A percentile compares a stretch with the other conserved stretches of the same genome.
Evolutionary conservation across 2,329 filamentous ascomycete genomes (phyloP).

Genomic region (Colletotrichum tropicicola): DNA sequence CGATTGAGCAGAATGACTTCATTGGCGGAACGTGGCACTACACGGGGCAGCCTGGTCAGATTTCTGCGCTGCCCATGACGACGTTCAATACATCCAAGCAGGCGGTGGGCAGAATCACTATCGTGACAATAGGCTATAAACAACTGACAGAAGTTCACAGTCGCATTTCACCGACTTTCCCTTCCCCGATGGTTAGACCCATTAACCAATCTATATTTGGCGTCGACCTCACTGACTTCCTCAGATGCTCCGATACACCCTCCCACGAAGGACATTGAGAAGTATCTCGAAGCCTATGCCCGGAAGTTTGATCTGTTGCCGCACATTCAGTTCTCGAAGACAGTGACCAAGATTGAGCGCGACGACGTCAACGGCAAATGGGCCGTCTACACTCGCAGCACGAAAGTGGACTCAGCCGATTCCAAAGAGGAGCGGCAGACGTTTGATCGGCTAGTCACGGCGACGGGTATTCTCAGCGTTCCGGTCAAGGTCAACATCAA

Average conservation of each 20-base stretch:
- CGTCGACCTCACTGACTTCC: too few species aligned
- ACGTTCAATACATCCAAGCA: conserved; percentile 28
- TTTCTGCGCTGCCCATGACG: conserved; percentile 22
- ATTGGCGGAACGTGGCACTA: conserved; percentile 30
- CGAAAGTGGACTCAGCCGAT: not conserved
- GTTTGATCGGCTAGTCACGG: conserved; percentile 27
- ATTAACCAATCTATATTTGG: not conserved
- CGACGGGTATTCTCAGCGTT: conserved; percentile 22
- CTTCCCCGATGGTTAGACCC: not conserved
- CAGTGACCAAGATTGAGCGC: conserved; percentile 8
- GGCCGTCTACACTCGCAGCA: not conserved
- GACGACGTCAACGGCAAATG: conserved; percentile 15
- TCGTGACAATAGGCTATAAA: too few species aligned
- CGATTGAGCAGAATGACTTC: conserved; percentile 21
- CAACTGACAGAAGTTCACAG: too few species aligned
- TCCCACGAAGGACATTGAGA: conserved; percentile 37
- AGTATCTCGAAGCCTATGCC: conserved; percentile 51
- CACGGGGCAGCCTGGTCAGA: not conserved
- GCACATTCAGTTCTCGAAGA: conserved; percentile 35
- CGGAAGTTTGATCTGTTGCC: conserved; percentile 45
- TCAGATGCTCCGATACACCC: conserved; percentile 39
- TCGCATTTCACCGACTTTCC: conserved; percentile 27
- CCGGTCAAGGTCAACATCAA: conserved; percentile 17
- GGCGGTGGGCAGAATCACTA: not conserved
- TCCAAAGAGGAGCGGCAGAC: not conserved